Percentiles rank a stretch among this genome's conserved stretches.
These are phyloP conservation scores for Neofusicoccum sp. DNA, from an alignment of 2,329 filamentous ascomycete species.

Conservation along the genomic window DNA sequence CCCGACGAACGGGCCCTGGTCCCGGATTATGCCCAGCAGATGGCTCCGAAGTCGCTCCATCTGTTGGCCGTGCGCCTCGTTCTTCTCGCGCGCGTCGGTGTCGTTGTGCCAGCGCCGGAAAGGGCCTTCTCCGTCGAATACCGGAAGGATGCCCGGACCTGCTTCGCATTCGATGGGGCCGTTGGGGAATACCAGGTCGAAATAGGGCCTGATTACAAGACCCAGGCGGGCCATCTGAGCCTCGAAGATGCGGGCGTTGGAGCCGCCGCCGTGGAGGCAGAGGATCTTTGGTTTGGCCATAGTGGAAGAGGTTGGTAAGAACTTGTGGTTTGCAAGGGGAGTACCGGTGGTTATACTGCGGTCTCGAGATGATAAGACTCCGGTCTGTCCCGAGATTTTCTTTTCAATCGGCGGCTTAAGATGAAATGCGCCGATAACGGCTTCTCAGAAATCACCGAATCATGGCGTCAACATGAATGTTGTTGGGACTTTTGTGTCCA, in stretches of 20 bases:
- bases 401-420: background rate
- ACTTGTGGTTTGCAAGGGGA: background rate
- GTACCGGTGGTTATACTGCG: background rate
- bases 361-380: too few species aligned
- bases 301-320: too few species aligned
- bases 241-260: slow-evolving; percentile 32
- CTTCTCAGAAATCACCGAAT: background rate
- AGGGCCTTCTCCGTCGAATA: slow-evolving; percentile 65
- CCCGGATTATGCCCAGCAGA: slow-evolving; percentile 28
- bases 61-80: slow-evolving; percentile 47
- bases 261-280: slow-evolving; percentile 36
- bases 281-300: slow-evolving; percentile 24
- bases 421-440: slow-evolving; percentile 10
- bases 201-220: slow-evolving; percentile 49
- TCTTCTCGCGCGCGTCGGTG: slow-evolving; percentile 49
- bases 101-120: slow-evolving; percentile 62
- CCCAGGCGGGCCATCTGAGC: slow-evolving; percentile 34
- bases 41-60: slow-evolving; percentile 34
- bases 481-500: too few species aligned
- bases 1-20: slow-evolving; percentile 47
- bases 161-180: slow-evolving; percentile 63
- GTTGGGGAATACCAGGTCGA: slow-evolving; percentile 71
- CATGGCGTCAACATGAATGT: too few species aligned
- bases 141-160: slow-evolving; percentile 61
- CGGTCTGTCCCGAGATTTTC: too few species aligned